phyloP scores from a whole-genome alignment of 805 yeast species.

The Starmerella powellii region DNA sequence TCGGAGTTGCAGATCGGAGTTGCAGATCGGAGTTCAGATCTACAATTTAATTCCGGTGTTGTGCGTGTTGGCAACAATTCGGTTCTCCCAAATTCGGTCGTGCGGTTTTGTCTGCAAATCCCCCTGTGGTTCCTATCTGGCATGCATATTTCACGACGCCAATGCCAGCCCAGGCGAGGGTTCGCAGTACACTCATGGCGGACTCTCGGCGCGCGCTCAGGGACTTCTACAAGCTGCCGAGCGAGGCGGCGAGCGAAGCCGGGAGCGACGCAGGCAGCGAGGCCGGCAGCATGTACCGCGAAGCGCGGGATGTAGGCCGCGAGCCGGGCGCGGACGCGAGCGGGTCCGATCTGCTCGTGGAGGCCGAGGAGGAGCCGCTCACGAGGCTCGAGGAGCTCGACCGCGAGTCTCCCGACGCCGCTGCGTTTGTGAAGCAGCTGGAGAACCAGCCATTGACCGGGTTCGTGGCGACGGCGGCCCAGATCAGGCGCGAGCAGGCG shows the following conservation, averaged over 20 bases:
- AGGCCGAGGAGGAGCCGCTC: conserved; percentile 13
- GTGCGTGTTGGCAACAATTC: no score
- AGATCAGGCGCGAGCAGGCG: conserved; percentile 24
- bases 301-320: conserved; percentile 1
- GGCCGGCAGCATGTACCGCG: not conserved
- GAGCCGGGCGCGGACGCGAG: conserved; percentile 2
- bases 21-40: no score
- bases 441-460: conserved; percentile 19
- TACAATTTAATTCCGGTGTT: no score
- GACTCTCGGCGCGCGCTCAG: conserved; percentile 27
- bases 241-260: conserved; percentile 10
- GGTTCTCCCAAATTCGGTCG: no score
- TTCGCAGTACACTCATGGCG: conserved; percentile 1
- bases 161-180: no score
- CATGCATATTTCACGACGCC: no score
- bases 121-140: no score
- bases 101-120: no score
- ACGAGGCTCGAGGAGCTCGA: conserved; percentile 22
- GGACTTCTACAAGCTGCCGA: conserved; percentile 29
- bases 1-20: no score
- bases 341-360: conserved; percentile 1
- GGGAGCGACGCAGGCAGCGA: conserved; percentile 5
- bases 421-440: conserved; percentile 16
- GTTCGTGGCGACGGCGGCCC: conserved; percentile 23
- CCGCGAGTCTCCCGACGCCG: conserved; percentile 18